A percentile compares a stretch with the other conserved stretches of the same genome.
These are phyloP conservation scores for Phylloporus arenicola DNA, from an alignment of 768 basidiomycete species.

Conservation along the genomic window DNA sequence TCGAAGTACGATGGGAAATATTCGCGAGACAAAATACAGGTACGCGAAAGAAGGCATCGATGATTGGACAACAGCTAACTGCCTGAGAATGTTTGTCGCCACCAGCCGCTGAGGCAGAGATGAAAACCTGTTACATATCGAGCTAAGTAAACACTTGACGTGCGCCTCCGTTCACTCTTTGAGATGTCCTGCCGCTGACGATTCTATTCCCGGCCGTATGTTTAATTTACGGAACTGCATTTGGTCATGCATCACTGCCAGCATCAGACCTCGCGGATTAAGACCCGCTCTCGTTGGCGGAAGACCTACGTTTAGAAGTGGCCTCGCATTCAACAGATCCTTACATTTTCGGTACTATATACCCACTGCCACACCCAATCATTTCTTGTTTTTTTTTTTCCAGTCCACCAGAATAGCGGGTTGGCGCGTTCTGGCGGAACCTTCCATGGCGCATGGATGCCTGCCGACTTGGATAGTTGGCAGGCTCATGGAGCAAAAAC, in stretches of 20 bases:
- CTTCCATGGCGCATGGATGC: neutral
- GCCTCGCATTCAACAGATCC: no score
- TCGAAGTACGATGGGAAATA: neutral
- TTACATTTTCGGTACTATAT: no score
- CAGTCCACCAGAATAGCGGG: neutral
- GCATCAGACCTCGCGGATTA: no score
- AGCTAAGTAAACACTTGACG: neutral
- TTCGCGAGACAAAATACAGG: conserved; percentile 1
- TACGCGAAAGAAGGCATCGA: conserved; percentile 7
- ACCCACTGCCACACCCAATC: neutral
- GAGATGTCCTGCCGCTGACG: no score
- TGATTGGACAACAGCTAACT: neutral
- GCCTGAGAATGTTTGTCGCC: neutral
- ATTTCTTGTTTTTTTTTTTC: neutral
- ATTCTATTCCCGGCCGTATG: no score
- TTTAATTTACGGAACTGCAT: neutral
- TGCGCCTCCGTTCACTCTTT: neutral
- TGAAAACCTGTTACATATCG: neutral
- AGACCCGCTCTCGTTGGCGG: no score
- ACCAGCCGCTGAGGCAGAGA: neutral
- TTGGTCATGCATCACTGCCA: neutral
- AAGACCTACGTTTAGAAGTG: no score
- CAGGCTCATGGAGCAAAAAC: neutral
- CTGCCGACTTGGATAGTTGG: neutral
- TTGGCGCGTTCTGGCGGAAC: neutral